These are phyloP conservation scores for Bryoerythrophyllum caledonicum DNA, from an alignment of 225 moss, liverwort and hornwort species.

Conservation along the genomic window DNA sequence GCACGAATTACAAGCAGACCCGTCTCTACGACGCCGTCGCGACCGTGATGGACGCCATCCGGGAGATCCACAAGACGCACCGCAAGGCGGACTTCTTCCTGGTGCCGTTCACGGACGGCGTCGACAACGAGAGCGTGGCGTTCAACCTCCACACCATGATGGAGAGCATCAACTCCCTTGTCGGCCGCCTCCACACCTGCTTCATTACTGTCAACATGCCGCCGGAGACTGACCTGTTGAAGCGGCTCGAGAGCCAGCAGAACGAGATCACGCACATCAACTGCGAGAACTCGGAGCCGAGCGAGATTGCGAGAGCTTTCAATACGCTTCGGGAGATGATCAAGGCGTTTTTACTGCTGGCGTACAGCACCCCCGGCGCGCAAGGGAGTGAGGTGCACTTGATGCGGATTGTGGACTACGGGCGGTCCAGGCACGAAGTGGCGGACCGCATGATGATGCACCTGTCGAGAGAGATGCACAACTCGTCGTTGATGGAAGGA, in stretches of 20 bases:
- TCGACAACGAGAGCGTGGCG: constrained; percentile 29
- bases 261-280: constrained; percentile 28
- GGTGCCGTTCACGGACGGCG: constrained; percentile 46
- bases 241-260: constrained; percentile 18
- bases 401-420: constrained; percentile 40
- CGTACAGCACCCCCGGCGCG: neutral
- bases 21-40: constrained; percentile 46
- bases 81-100: constrained; percentile 35
- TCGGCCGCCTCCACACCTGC: constrained; percentile 41
- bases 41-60: constrained; percentile 29
- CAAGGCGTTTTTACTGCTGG: constrained; percentile 32
- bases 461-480: constrained; percentile 32
- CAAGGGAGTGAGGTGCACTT: constrained; percentile 8
- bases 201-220: constrained; percentile 51
- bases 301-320: constrained; percentile 38
- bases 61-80: constrained; percentile 16
- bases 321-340: constrained; percentile 33
- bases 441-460: constrained; percentile 33
- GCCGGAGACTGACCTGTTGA: neutral
- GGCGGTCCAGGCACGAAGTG: constrained; percentile 20
- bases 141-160: constrained; percentile 23
- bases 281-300: constrained; percentile 40
- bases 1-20: constrained; percentile 20
- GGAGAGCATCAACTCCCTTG: constrained; percentile 20
- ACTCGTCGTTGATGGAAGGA: constrained; percentile 39